Percentiles rank a stretch among this genome's conserved stretches.
Conservation (phyloP, 345 rosid species). For the Aquilaria yunnanensis region DNA sequence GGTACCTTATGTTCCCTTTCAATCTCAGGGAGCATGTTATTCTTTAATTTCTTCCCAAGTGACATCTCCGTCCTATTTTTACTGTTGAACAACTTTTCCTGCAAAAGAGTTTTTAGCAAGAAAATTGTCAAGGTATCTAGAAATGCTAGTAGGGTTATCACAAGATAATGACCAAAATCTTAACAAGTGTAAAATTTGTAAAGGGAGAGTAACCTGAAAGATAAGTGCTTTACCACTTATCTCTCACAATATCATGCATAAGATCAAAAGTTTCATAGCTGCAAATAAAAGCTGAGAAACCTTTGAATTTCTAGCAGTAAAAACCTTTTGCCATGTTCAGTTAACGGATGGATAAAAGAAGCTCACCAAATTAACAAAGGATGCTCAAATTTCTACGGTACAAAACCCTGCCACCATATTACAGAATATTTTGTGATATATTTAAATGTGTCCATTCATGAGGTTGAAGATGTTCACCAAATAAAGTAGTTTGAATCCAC, state of each 20-base stretch:
- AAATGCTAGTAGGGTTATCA: too few relatives aligned
- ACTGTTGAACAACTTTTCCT: slow-evolving; percentile 88
- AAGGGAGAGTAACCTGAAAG: too few relatives aligned
- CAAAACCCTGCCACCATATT: too few relatives aligned
- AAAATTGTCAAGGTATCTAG: too few relatives aligned
- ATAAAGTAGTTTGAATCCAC: slow-evolving; percentile 7
- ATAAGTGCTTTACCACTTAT: too few relatives aligned
- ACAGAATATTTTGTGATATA: too few relatives aligned
- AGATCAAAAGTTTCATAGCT: slow-evolving; percentile 2
- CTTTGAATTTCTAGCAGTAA: neutral
- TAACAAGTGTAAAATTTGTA: too few relatives aligned
- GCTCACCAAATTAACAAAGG: too few relatives aligned
- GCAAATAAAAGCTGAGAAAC: neutral
- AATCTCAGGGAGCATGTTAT: slow-evolving; percentile 93
- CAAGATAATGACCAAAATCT: too few relatives aligned
- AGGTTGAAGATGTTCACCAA: neutral
- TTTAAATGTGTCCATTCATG: too few relatives aligned
- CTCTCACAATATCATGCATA: neutral
- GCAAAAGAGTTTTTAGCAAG: slow-evolving; percentile 18
- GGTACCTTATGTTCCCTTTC: slow-evolving; percentile 95
- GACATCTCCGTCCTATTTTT: slow-evolving; percentile 86
- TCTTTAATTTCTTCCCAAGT: slow-evolving; percentile 83
- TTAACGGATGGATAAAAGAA: too few relatives aligned
- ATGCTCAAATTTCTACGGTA: too few relatives aligned
- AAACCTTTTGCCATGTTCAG: neutral